Conservation (phyloP, 2,329 filamentous ascomycete species). For the Achaetomium macrosporum region DNA sequence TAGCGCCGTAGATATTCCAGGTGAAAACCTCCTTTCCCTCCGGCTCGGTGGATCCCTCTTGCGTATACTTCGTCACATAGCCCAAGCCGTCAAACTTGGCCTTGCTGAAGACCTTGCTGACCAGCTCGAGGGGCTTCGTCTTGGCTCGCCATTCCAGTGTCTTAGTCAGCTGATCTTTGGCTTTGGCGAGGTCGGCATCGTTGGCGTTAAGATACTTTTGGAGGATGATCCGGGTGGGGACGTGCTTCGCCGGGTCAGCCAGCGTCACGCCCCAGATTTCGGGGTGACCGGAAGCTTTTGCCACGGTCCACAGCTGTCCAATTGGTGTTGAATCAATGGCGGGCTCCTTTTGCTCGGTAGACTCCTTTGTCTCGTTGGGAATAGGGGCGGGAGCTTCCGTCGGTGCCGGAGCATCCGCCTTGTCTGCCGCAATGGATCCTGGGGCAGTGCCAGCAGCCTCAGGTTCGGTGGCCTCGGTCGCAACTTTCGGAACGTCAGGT, state of each 20-base stretch:
- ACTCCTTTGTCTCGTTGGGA: background rate
- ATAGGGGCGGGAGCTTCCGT: background rate
- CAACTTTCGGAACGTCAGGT: background rate
- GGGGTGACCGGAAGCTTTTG: slow-evolving; percentile 42
- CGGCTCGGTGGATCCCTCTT: slow-evolving; percentile 30
- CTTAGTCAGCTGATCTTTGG: slow-evolving; percentile 69
- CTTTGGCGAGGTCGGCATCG: slow-evolving; percentile 64
- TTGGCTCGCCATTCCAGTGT: slow-evolving; percentile 80
- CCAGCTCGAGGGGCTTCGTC: slow-evolving; percentile 62
- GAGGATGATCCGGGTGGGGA: slow-evolving; percentile 76
- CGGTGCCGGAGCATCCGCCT: background rate
- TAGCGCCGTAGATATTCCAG: slow-evolving; percentile 89
- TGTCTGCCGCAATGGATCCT: background rate
- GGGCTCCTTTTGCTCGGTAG: background rate
- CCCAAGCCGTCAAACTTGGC: slow-evolving; percentile 72
- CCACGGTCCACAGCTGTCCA: slow-evolving; percentile 25
- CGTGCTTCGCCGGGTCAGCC: slow-evolving; percentile 43
- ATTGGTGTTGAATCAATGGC: slow-evolving; percentile 15
- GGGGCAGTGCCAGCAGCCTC: background rate
- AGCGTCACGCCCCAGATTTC: slow-evolving; percentile 88
- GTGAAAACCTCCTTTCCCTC: slow-evolving; percentile 62
- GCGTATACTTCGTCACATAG: slow-evolving; percentile 68
- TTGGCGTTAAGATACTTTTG: slow-evolving; percentile 95
- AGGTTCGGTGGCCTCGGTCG: background rate
- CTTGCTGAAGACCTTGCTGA: slow-evolving; percentile 58